Conservation (phyloP, 2,329 filamentous ascomycete species). For the Penicillium sumatraense region DNA sequence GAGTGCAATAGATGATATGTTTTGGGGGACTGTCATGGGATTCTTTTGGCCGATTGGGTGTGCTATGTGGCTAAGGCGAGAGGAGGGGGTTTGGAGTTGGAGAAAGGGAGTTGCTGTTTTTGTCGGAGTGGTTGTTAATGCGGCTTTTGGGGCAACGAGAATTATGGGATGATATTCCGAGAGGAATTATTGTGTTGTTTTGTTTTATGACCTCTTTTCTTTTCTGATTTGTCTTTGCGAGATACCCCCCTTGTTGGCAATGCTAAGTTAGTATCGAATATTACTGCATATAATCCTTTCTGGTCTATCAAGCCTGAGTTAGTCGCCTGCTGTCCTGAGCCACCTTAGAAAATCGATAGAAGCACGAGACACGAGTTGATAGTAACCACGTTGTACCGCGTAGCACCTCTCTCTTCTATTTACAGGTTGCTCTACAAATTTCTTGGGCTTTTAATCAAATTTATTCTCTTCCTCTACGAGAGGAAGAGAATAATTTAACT, state of each 20-base stretch:
- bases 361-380: no score
- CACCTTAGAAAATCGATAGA: no score
- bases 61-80: slow-evolving; percentile 80
- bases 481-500: no score
- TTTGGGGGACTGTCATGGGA: slow-evolving; percentile 86
- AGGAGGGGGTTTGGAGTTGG: slow-evolving; percentile 85
- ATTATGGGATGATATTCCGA: slow-evolving; percentile 48
- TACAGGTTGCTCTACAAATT: no score
- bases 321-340: no score
- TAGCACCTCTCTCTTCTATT: no score
- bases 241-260: slow-evolving; percentile 23
- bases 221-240: slow-evolving; percentile 9
- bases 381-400: no score
- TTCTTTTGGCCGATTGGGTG: slow-evolving; percentile 95
- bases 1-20: slow-evolving; percentile 78
- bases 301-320: no score
- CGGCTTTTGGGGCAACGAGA: slow-evolving; percentile 73
- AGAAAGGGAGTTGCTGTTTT: slow-evolving; percentile 85
- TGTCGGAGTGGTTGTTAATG: slow-evolving; percentile 79
- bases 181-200: background rate
- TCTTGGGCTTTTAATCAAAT: no score
- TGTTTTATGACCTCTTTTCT: no score
- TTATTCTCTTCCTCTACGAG: no score
- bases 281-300: background rate
- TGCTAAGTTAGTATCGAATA: background rate